Evolutionary conservation across 805 yeast species (phyloP).

Genomic region (Candida ovalis): DNA sequence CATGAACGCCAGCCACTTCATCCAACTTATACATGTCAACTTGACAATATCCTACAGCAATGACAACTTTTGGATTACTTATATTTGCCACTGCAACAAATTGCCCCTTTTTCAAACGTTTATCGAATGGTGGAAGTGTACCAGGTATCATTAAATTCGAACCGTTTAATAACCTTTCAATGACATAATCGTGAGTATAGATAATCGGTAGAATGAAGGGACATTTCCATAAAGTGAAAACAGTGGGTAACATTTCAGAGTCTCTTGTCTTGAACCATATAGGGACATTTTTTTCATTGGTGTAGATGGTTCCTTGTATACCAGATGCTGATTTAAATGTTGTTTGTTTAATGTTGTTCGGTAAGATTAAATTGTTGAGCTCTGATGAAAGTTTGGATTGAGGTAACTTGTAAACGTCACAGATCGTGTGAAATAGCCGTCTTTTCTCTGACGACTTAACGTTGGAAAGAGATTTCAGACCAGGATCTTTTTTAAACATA

Average conservation of each 20-base stretch:
- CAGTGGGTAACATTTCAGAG: conserved; percentile 58
- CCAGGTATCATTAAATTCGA: conserved; percentile 84
- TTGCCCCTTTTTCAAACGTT: conserved; percentile 42
- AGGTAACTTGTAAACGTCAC: conserved; percentile 38
- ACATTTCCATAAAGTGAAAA: conserved; percentile 66
- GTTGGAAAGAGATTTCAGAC: conserved; percentile 70
- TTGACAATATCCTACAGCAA: conserved; percentile 68
- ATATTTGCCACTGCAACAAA: conserved; percentile 70
- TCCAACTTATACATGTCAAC: conserved; percentile 42
- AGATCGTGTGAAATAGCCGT: conserved; percentile 42
- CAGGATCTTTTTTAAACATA: conserved; percentile 55
- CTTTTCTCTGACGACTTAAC: conserved; percentile 80
- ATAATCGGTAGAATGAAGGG: conserved; percentile 66
- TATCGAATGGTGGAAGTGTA: conserved; percentile 55
- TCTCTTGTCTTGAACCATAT: conserved; percentile 67
- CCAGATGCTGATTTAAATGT: conserved; percentile 51
- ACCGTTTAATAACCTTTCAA: conserved; percentile 67
- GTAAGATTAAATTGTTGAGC: conserved; percentile 38
- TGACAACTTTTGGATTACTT: conserved; percentile 54
- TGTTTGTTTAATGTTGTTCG: conserved; percentile 58
- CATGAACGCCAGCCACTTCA: conserved; percentile 58
- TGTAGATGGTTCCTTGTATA: conserved; percentile 58
- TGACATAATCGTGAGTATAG: conserved; percentile 68
- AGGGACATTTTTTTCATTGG: conserved; percentile 62
- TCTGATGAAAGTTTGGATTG: conserved; percentile 39